phyloP scores from a whole-genome alignment of 2,329 filamentous ascomycete species.

The Camptophora hylomeconis region DNA sequence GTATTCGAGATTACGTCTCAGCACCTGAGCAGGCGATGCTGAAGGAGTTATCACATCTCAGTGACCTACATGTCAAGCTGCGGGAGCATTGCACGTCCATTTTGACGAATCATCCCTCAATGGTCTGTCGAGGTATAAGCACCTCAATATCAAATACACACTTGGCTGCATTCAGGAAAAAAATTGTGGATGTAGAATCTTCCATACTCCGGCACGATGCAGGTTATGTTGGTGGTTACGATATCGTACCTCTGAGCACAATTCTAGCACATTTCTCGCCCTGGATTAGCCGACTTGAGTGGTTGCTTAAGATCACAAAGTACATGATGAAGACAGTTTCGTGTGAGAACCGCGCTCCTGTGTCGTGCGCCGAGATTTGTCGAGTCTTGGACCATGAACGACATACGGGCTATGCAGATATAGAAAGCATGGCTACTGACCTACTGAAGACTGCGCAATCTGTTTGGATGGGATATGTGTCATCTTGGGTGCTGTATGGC shows the following conservation, averaged over 20 bases:
- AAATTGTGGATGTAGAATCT: conserved; percentile 73
- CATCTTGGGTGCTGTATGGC: conserved; percentile 84
- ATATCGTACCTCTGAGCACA: conserved; percentile 80
- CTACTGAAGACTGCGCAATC: conserved; percentile 69
- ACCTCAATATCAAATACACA: conserved; percentile 63
- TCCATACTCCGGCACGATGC: conserved; percentile 65
- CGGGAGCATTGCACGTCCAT: conserved; percentile 55
- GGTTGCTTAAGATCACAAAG: conserved; percentile 62
- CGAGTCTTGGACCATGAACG: conserved; percentile 62
- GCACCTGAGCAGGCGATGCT: conserved; percentile 76
- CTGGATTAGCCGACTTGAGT: conserved; percentile 74
- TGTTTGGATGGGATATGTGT: conserved; percentile 82
- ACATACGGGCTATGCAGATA: conserved; percentile 77
- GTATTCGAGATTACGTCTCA: conserved; percentile 43
- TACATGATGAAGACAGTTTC: conserved; percentile 45
- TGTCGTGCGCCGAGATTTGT: conserved; percentile 58
- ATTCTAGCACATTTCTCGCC: conserved; percentile 74
- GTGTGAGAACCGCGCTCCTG: conserved; percentile 34
- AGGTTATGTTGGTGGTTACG: conserved; percentile 73
- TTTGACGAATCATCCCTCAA: conserved; percentile 58
- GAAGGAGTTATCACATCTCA: conserved; percentile 61
- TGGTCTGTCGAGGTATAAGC: conserved; percentile 77
- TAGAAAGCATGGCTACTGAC: conserved; percentile 62
- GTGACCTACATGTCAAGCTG: conserved; percentile 62
- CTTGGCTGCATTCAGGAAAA: conserved; percentile 66